Conservation (phyloP, 169 alveolate genomes). For the Plasmodium gonderi region DNA sequence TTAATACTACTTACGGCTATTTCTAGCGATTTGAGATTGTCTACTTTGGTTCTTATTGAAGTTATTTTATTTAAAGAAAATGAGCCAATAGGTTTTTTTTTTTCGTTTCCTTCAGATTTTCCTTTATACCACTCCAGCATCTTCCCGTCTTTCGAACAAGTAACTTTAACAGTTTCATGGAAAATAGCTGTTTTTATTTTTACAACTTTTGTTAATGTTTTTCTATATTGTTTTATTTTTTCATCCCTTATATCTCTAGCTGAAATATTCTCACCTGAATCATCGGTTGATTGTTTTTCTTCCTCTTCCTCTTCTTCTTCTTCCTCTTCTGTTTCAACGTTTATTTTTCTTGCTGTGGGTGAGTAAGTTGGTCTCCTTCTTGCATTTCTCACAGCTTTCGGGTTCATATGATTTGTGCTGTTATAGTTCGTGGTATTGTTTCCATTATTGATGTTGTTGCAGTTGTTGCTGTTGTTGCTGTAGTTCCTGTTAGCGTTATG, state of each 20-base stretch:
- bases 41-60: slow-evolving; percentile 80
- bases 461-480: background rate
- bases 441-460: background rate
- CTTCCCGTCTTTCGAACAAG: slow-evolving; percentile 83
- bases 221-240: slow-evolving; percentile 77
- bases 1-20: slow-evolving; percentile 78
- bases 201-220: slow-evolving; percentile 78
- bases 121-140: slow-evolving; percentile 81
- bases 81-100: slow-evolving; percentile 78
- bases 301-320: slow-evolving; percentile 45
- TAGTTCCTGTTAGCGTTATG: background rate
- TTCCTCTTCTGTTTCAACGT: slow-evolving; percentile 43
- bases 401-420: slow-evolving; percentile 17
- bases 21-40: slow-evolving; percentile 79
- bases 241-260: slow-evolving; percentile 80
- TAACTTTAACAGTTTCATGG: slow-evolving; percentile 82
- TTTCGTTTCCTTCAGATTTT: slow-evolving; percentile 78
- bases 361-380: slow-evolving; percentile 69
- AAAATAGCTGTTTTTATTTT: slow-evolving; percentile 82
- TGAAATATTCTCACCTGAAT: slow-evolving; percentile 68
- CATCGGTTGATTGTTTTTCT: slow-evolving; percentile 47
- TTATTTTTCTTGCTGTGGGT: slow-evolving; percentile 58
- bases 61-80: slow-evolving; percentile 76
- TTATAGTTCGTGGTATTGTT: background rate
- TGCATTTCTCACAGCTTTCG: slow-evolving; percentile 39